Evolutionary conservation across 176 grass and related monocot species (phyloP), one percentile per base, ranked within the genome.

Genomic region (Rhynchospora breviuscula): DNA sequence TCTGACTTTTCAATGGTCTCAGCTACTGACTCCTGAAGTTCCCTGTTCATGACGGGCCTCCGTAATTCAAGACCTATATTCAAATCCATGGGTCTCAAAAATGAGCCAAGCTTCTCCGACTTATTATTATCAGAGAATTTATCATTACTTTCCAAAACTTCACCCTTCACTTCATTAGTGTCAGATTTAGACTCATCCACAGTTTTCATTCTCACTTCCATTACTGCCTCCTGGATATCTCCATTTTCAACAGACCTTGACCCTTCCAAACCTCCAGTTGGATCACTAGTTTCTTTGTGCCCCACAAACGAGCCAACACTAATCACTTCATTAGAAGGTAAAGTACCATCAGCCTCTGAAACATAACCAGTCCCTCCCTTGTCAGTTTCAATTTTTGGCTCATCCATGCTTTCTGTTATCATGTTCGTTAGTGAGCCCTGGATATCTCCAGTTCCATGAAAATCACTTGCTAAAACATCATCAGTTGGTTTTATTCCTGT

Each of bases 111-210:
- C 10, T 73, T 63, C 56, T 64, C 35, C 45, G 59, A 63, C 10
- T 47, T 81, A 33, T 46, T 47, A 35, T 63, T n/a, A 45, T 63
- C 40, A 62, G 79, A 81, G 33, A 81, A 25, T 33, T 18, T 52
- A 52, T 26, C 19, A 53, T 49, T 46, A 49, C 43, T 51, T 49
- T 64, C 43, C 17, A 59, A 31, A 61, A 66, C 63, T 67, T 68
- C 43, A 82, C 13, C 63, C 31, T 48, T 52, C 23, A 51, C 46
- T 52, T 67, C 80, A 19, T 66, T 63, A 65, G 0, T 82, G 44
- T 68, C 80, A 82, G 60, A 66, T 67, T 54, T 52, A 53, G 80
- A 82, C 62, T 54, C 21, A 1, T 48, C n/a, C 12, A 65, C 46
- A 26, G 40, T 67, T 65, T 82, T 29, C 43, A 19, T 33, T 14